Percentiles rank a stretch among this genome's conserved stretches.
Conservation (phyloP, 1,139 yeast species). For the Debaryomycetaceae sp. region DNA sequence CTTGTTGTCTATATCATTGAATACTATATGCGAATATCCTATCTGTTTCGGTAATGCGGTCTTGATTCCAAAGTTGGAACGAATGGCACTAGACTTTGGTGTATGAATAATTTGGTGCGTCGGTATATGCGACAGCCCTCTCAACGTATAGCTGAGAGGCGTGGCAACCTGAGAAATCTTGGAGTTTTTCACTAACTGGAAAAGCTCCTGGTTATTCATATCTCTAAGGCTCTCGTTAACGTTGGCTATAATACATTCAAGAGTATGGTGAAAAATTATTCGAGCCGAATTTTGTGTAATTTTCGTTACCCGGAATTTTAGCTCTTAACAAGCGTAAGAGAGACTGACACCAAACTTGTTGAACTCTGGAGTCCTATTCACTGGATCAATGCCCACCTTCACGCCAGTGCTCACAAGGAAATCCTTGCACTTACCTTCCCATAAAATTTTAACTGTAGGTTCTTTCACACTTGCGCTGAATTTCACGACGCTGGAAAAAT, state of each 20-base stretch:
- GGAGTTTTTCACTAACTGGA: constrained; percentile 39
- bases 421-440: constrained; percentile 89
- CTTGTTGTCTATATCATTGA: constrained; percentile 43
- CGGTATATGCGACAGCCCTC: constrained; percentile 32
- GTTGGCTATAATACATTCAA: neutral
- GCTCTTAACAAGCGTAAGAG: constrained; percentile 33
- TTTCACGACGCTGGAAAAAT: constrained; percentile 71
- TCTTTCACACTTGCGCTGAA: constrained; percentile 69
- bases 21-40: constrained; percentile 41
- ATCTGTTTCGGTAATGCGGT: constrained; percentile 43
- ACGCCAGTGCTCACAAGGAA: constrained; percentile 78
- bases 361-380: constrained; percentile 33
- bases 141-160: constrained; percentile 33
- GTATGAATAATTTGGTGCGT: constrained; percentile 46
- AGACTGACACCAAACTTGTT: constrained; percentile 38
- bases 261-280: constrained; percentile 1
- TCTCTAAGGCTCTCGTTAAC: constrained; percentile 1
- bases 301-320: constrained; percentile 7
- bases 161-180: constrained; percentile 47
- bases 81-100: constrained; percentile 39
- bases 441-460: constrained; percentile 57
- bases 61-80: constrained; percentile 46
- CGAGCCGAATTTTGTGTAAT: neutral
- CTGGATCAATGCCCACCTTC: constrained; percentile 34
- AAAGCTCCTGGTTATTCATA: constrained; percentile 31